Conservation (phyloP, 179 eudicot species). For the Camellia oleifera region DNA sequence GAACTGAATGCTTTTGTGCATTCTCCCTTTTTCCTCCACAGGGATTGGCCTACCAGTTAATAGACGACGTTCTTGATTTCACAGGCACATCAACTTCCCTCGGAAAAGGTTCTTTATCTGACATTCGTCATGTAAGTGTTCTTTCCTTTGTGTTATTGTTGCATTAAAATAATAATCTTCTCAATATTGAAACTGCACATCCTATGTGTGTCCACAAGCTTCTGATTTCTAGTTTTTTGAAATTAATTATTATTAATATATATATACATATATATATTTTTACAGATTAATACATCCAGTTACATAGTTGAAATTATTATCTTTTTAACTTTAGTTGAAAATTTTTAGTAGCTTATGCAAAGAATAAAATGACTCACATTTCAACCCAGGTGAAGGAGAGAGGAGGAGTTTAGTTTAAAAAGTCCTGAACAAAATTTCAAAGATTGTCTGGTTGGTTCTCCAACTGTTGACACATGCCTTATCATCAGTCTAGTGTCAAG, state of each 20-base stretch:
- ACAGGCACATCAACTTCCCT: constrained; percentile 91
- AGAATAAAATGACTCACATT: neutral
- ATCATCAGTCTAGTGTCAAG: neutral
- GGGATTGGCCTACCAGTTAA: constrained; percentile 94
- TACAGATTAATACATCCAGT: neutral
- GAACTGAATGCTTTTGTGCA: constrained; percentile 1
- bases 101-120: constrained; percentile 91
- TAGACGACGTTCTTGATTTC: constrained; percentile 92
- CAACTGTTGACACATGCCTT: neutral
- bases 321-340: neutral
- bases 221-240: neutral
- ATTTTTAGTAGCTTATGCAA: neutral
- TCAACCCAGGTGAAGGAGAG: neutral
- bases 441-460: neutral
- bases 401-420: too few relatives aligned
- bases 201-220: neutral
- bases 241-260: too few relatives aligned
- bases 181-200: neutral
- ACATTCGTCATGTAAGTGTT: constrained; percentile 71
- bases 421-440: too few relatives aligned
- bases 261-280: neutral
- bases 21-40: constrained; percentile 25
- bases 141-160: constrained; percentile 9
- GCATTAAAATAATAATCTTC: neutral
- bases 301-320: neutral